Conservation (phyloP, 2,329 filamentous ascomycete genomes). For the Ciborinia camelliae region DNA sequence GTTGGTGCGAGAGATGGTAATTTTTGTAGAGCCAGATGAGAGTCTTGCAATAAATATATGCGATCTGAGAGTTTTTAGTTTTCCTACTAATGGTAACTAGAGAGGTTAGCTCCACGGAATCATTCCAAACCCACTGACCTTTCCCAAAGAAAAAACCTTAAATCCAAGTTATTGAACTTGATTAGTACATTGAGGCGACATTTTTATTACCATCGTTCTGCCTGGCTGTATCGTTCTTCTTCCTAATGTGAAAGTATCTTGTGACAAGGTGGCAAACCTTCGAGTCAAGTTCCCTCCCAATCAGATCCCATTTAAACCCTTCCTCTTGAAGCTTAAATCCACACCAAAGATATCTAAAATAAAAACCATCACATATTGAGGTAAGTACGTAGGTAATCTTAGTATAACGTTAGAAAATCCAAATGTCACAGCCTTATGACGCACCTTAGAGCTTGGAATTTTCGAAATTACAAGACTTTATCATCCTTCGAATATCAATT, state of each 20-base stretch:
- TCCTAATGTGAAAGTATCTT: too few species aligned
- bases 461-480: neutral
- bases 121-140: too few species aligned
- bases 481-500: too few species aligned
- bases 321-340: neutral
- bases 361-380: neutral
- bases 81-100: neutral
- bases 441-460: neutral
- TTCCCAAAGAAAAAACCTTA: too few species aligned
- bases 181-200: too few species aligned
- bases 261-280: neutral
- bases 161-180: too few species aligned
- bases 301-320: neutral
- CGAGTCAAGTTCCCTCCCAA: neutral
- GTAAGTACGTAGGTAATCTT: neutral
- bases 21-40: too few species aligned
- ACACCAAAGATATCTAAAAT: neutral
- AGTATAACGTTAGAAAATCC: neutral
- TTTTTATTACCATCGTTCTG: too few species aligned
- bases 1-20: too few species aligned
- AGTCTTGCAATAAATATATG: too few species aligned
- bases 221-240: too few species aligned
- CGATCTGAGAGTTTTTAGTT: neutral
- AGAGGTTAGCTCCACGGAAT: neutral
- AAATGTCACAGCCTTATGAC: neutral